Conservation (phyloP, 169 alveolate species). For the Plasmodium yoelii region DNA sequence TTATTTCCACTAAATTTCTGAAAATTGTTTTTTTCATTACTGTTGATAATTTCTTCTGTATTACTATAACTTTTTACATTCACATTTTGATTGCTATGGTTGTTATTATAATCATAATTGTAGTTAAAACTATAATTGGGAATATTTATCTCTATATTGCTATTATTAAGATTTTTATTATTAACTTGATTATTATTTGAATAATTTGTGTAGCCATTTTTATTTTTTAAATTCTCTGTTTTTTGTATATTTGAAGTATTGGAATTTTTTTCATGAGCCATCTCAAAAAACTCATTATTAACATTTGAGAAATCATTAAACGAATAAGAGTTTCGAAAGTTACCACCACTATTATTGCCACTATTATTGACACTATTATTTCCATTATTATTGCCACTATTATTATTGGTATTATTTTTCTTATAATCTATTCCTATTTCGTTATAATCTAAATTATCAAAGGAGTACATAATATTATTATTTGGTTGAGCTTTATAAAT, state of each 20-base stretch:
- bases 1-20: constrained; percentile 20
- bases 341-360: background rate
- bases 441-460: constrained; percentile 31
- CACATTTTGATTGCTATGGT: background rate
- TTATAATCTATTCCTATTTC: background rate
- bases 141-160: background rate
- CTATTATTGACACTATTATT: constrained; percentile 2
- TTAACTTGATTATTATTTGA: background rate
- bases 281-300: background rate
- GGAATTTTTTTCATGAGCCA: background rate
- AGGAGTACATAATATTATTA: constrained; percentile 16
- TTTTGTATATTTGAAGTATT: background rate
- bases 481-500: background rate
- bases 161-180: constrained; percentile 1
- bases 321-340: constrained; percentile 32
- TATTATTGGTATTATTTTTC: constrained; percentile 5
- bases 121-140: background rate
- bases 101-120: background rate
- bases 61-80: background rate
- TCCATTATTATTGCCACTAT: background rate
- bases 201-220: too few species aligned
- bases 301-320: constrained; percentile 29
- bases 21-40: background rate
- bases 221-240: background rate
- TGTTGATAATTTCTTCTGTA: background rate